Conservation (phyloP, 768 basidiomycete genomes). For the Termitomyces sp. region DNA sequence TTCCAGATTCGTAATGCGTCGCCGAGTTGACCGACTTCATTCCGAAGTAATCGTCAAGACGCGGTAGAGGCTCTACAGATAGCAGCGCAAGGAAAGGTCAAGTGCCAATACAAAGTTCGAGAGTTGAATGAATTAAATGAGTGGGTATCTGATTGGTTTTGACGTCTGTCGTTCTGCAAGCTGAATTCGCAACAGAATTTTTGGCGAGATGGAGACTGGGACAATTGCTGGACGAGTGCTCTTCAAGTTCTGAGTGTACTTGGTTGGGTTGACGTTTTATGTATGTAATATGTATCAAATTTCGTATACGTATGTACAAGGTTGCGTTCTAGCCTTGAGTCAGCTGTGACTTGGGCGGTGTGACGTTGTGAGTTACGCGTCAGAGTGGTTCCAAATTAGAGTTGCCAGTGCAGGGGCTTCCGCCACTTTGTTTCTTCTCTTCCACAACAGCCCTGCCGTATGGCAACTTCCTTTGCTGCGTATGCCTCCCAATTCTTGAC, state of each 20-base stretch:
- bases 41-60: conserved; percentile 68
- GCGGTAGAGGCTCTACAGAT: conserved; percentile 73
- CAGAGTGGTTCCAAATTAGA: conserved; percentile 14
- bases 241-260: conserved; percentile 13
- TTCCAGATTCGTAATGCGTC: neutral
- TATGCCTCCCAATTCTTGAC: conserved; percentile 82
- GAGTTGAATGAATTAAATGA: conserved; percentile 47
- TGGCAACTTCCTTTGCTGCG: conserved; percentile 72
- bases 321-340: too few species aligned
- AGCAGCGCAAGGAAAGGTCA: conserved; percentile 66
- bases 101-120: conserved; percentile 45
- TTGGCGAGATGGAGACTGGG: conserved; percentile 25
- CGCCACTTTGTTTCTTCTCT: conserved; percentile 8
- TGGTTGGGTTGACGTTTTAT: too few species aligned
- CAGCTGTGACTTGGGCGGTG: conserved; percentile 4
- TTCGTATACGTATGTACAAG: too few species aligned
- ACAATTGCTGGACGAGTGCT: conserved; percentile 31
- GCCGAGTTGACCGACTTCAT: conserved; percentile 1
- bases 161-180: neutral
- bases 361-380: conserved; percentile 13
- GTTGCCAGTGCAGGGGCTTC: conserved; percentile 14
- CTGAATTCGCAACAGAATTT: conserved; percentile 16
- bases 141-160: conserved; percentile 28
- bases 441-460: conserved; percentile 22
- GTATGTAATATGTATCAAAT: too few species aligned